Evolutionary conservation across 306 rosid species (phyloP), one percentile per base, ranked within the genome.

Genomic region (Lablab purpureus): DNA sequence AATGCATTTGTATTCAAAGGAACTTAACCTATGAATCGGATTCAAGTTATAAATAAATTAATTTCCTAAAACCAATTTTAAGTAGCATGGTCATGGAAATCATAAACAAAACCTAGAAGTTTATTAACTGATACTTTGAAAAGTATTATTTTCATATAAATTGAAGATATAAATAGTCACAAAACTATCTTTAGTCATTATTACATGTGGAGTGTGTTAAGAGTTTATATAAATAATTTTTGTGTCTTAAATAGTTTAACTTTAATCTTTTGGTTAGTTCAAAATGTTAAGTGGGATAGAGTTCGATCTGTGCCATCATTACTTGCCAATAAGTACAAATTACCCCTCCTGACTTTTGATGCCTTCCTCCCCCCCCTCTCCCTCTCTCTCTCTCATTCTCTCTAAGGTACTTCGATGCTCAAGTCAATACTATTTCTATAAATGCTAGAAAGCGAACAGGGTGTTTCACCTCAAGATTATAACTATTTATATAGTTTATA

Each of bases 11-110:
- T 77, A 45, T 65, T 15, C 14, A 37, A 15, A 43, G 18, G 55
- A 37, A 52, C 45, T 34, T 43, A 64, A 64, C 4, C 27, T 14
- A 21, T 4, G 43, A 21, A 21, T 64, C 14, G 14, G 73, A 50
- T 34, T 69, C 52, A 64, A 51, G 41, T 65, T 65, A 63, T 76
- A 17, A 76, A 34, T 51, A 14, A 76, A 65, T 22, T 28, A 43
- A 30, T 41, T 18, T 40, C 51, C 63, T 63, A 30, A 28, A 46
- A 30, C 51, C 22, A 75, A 25, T 60, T 46, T 75, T 60, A 63
- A 63, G 54, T 43, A 76, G 49, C 70, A 62, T 13, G 19, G 54
- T 4, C 37, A 23, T 56, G 80, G 72, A 67, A 65, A 74, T 22
- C 17, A 36, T 67, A 15, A 22, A 30, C 46, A 60, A 75, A 58